A percentile compares a stretch with the other conserved stretches of the same genome.
Conservation (phyloP, 169 alveolate genomes). For the Plasmodium malariae region DNA sequence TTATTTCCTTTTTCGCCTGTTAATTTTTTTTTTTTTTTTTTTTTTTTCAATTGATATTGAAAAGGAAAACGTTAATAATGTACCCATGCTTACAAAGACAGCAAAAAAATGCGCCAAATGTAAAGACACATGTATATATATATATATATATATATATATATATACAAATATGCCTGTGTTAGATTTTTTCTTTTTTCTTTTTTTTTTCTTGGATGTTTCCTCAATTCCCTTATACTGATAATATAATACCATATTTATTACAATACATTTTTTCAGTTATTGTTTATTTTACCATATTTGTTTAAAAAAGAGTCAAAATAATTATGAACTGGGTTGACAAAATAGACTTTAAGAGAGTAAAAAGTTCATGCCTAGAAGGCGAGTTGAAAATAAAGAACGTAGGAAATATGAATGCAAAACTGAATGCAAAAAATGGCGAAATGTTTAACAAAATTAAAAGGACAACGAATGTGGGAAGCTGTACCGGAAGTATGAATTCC, state of each 20-base stretch:
- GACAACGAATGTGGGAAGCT: neutral
- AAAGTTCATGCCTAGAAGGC: slow-evolving; percentile 54
- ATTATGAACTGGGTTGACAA: too few species aligned
- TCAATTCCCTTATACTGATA: too few species aligned
- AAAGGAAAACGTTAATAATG: neutral
- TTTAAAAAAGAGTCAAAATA: too few species aligned
- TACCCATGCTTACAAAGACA: neutral
- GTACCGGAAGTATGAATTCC: neutral
- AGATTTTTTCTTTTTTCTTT: too few species aligned
- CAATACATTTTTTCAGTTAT: too few species aligned
- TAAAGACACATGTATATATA: too few species aligned
- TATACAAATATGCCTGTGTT: too few species aligned
- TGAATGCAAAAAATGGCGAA: slow-evolving; percentile 16
- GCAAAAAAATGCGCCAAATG: too few species aligned
- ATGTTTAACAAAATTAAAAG: neutral
- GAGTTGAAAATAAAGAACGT: slow-evolving; percentile 24
- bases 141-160: too few species aligned
- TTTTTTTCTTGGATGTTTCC: too few species aligned
- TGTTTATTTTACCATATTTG: too few species aligned
- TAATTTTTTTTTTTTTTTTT: neutral
- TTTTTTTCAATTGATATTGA: neutral
- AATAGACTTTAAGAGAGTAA: slow-evolving; percentile 23
- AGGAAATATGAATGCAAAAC: slow-evolving; percentile 1
- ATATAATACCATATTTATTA: too few species aligned
- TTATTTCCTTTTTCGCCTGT: neutral